A percentile compares a stretch with the other conserved stretches of the same genome.
Evolutionary conservation across 1,139 yeast genomes (phyloP).

Genomic region (Magnusiomyces suaveolens): DNA sequence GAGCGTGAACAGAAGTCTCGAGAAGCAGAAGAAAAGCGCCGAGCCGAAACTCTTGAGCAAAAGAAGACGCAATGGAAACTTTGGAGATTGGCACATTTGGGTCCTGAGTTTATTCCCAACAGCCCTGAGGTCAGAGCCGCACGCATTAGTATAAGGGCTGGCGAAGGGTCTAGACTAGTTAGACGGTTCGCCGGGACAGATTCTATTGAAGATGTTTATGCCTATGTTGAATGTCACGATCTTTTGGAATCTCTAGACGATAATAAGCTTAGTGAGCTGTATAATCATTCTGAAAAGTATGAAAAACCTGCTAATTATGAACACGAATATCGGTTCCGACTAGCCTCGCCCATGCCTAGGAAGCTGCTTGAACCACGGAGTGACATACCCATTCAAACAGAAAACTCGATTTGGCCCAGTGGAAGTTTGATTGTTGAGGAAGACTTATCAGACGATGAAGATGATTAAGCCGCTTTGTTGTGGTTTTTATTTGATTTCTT

Average conservation of each 20-base stretch:
- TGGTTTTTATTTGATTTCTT: too few species aligned
- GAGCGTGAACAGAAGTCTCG: conserved; percentile 27
- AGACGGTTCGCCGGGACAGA: conserved; percentile 43
- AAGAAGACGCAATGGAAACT: conserved; percentile 21
- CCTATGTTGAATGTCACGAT: conserved; percentile 44
- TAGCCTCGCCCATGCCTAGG: conserved; percentile 52
- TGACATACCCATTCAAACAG: conserved; percentile 33
- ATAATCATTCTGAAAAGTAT: neutral
- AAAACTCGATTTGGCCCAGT: conserved; percentile 45
- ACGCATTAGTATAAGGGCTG: conserved; percentile 42
- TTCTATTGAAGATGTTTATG: conserved; percentile 52
- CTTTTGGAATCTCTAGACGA: conserved; percentile 16
- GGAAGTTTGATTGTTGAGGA: conserved; percentile 51
- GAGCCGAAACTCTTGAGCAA: conserved; percentile 5
- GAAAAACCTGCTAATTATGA: conserved; percentile 34
- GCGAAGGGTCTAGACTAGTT: conserved; percentile 54
- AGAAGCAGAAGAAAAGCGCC: conserved; percentile 14
- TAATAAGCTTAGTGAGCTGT: neutral
- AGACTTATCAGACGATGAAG: conserved; percentile 28
- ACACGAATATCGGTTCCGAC: conserved; percentile 39
- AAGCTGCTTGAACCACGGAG: conserved; percentile 33
- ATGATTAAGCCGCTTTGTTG: too few species aligned
- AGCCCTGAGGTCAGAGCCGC: conserved; percentile 20
- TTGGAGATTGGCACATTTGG: conserved; percentile 21
- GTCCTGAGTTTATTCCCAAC: conserved; percentile 8